Conservation (phyloP, 371 early-diverging fungal genomes). For the Dinochytrium kinnereticum region DNA sequence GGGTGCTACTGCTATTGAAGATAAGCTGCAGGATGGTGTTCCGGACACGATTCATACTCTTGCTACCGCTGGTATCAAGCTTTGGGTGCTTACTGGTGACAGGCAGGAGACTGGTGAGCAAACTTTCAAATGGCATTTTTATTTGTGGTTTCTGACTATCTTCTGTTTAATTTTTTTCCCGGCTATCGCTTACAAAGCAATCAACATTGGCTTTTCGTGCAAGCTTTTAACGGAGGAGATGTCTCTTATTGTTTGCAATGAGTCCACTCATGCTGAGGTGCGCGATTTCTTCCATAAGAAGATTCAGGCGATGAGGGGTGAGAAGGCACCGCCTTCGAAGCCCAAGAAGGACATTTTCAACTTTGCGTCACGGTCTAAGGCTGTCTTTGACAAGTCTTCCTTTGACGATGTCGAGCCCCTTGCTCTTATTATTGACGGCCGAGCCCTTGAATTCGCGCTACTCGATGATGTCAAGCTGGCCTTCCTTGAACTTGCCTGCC, state of each 20-base stretch:
- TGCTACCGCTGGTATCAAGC: constrained; percentile 83
- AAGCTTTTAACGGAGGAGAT: constrained; percentile 65
- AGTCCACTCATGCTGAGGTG: constrained; percentile 57
- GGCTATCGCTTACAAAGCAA: no score
- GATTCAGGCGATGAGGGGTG: constrained; percentile 29
- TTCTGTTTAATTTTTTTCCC: background rate
- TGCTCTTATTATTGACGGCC: constrained; percentile 79
- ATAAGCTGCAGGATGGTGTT: constrained; percentile 97
- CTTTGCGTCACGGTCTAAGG: constrained; percentile 12
- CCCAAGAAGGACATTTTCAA: constrained; percentile 13
- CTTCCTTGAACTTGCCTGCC: constrained; percentile 74
- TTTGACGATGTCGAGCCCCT: constrained; percentile 52
- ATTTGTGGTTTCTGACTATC: background rate
- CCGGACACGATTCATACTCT: constrained; percentile 94
- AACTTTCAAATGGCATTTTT: no score
- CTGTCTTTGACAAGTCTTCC: constrained; percentile 33
- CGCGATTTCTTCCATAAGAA: constrained; percentile 56
- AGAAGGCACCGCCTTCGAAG: constrained; percentile 11
- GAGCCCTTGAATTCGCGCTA: constrained; percentile 65
- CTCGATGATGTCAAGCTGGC: constrained; percentile 54
- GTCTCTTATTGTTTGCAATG: constrained; percentile 68
- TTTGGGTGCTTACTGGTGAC: constrained; percentile 97
- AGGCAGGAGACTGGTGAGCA: constrained; percentile 88
- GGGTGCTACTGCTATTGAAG: constrained; percentile 99
- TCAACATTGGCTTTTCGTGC: constrained; percentile 91